A percentile compares a stretch with the other conserved stretches of the same genome.
phyloP scores from a whole-genome alignment of 2,329 filamentous ascomycete genomes.

The Aspergillus nomiae region DNA sequence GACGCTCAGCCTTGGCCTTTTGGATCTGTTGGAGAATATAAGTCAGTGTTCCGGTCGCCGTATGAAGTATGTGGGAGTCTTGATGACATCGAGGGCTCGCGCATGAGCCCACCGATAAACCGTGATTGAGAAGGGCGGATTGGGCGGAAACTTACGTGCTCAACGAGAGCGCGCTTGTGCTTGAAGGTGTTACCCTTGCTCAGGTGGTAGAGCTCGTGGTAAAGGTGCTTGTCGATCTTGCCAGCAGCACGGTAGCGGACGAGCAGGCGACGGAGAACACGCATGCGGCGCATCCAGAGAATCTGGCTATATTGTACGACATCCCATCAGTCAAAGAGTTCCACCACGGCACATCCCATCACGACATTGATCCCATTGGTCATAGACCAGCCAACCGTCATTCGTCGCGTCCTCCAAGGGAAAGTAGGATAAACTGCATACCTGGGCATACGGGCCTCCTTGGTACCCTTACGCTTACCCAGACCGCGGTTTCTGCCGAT shows the following conservation, averaged over 20 bases:
- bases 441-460: constrained; percentile 98
- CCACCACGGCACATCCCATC: neutral
- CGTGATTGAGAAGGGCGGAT: constrained; percentile 2
- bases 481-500: constrained; percentile 98
- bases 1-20: constrained; percentile 99
- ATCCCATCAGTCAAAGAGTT: constrained; percentile 21
- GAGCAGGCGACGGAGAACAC: constrained; percentile 96
- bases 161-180: constrained; percentile 99
- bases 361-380: neutral
- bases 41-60: constrained; percentile 12
- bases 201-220: constrained; percentile 99
- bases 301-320: constrained; percentile 69
- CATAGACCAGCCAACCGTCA: neutral
- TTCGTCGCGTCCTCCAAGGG: constrained; percentile 1
- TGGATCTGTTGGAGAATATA: constrained; percentile 71
- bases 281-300: constrained; percentile 99
- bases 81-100: neutral
- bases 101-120: neutral
- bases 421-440: constrained; percentile 53
- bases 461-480: constrained; percentile 99
- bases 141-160: constrained; percentile 76
- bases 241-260: constrained; percentile 99
- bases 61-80: neutral
- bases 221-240: constrained; percentile 99
- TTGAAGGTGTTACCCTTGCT: constrained; percentile 99